These are phyloP conservation scores for Candida michaelii DNA, from an alignment of 805 yeast genomes.

Conservation along the genomic window DNA sequence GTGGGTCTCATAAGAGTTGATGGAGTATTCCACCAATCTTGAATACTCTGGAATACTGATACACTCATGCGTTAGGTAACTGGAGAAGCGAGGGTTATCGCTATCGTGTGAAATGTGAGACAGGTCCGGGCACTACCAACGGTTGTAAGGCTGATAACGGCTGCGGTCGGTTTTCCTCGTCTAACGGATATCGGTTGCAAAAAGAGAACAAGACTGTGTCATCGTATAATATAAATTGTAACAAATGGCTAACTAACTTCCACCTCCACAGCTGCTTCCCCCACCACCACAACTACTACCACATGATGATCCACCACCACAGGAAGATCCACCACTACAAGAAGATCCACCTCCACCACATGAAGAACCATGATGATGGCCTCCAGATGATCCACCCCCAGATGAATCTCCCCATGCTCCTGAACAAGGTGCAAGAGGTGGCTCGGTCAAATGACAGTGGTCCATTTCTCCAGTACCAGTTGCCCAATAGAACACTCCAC, in stretches of 20 bases:
- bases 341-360: neutral
- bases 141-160: too few species aligned
- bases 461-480: neutral
- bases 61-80: conserved; percentile 19
- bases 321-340: neutral
- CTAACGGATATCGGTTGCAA: too few species aligned
- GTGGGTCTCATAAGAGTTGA: conserved; percentile 21
- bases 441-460: neutral
- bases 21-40: conserved; percentile 41
- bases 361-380: neutral
- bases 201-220: too few species aligned
- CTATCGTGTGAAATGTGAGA: neutral
- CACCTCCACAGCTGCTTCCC: neutral
- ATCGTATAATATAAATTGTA: too few species aligned
- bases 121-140: neutral
- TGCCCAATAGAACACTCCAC: neutral
- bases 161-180: too few species aligned
- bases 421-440: too few species aligned
- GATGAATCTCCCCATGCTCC: too few species aligned
- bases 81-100: neutral
- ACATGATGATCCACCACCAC: neutral
- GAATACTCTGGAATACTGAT: conserved; percentile 24
- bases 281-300: neutral
- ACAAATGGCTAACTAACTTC: too few species aligned
- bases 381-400: neutral